Evolutionary conservation across 2,329 filamentous ascomycete genomes (phyloP).

Genomic region (Ophiognomonia clavigignenti-juglandacearum): DNA sequence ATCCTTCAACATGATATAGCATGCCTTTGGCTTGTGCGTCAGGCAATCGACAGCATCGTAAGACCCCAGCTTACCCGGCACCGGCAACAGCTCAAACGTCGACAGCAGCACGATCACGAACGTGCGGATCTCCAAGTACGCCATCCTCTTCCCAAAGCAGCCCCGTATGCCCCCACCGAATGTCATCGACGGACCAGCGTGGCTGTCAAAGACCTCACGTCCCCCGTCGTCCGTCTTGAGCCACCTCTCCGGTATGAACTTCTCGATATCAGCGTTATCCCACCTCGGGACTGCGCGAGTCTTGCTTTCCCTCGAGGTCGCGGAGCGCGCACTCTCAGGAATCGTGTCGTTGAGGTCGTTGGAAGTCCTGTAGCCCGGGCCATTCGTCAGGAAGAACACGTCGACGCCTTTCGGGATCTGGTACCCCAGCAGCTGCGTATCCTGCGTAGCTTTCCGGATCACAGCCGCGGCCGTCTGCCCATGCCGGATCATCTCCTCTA

Average conservation of each 20-base stretch:
- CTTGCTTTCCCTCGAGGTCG: slow-evolving; percentile 2
- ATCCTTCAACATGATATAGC: too few species aligned
- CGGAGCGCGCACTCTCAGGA: slow-evolving; percentile 4
- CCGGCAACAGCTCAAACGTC: slow-evolving; percentile 25
- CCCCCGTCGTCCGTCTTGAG: slow-evolving; percentile 1
- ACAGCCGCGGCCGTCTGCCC: slow-evolving; percentile 42
- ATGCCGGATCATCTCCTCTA: slow-evolving; percentile 39
- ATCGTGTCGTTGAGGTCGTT: neutral
- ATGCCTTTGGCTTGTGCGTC: slow-evolving; percentile 8
- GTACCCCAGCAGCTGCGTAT: slow-evolving; percentile 34
- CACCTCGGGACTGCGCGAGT: neutral
- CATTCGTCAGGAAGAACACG: slow-evolving; percentile 36
- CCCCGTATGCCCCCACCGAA: slow-evolving; percentile 22
- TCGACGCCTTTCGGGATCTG: slow-evolving; percentile 36
- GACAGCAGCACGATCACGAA: slow-evolving; percentile 22
- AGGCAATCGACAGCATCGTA: slow-evolving; percentile 9
- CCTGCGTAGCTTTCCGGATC: slow-evolving; percentile 34
- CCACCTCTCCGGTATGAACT: slow-evolving; percentile 12
- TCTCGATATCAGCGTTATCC: neutral
- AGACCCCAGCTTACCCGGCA: slow-evolving; percentile 14
- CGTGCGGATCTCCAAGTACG: slow-evolving; percentile 25
- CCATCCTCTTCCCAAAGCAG: slow-evolving; percentile 25
- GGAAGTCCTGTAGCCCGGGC: slow-evolving; percentile 5
- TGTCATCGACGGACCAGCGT: slow-evolving; percentile 21
- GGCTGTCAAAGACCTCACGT: slow-evolving; percentile 18